Evolutionary conservation across 129 eudicot species (phyloP).

Genomic region (Helianthus annuus): DNA sequence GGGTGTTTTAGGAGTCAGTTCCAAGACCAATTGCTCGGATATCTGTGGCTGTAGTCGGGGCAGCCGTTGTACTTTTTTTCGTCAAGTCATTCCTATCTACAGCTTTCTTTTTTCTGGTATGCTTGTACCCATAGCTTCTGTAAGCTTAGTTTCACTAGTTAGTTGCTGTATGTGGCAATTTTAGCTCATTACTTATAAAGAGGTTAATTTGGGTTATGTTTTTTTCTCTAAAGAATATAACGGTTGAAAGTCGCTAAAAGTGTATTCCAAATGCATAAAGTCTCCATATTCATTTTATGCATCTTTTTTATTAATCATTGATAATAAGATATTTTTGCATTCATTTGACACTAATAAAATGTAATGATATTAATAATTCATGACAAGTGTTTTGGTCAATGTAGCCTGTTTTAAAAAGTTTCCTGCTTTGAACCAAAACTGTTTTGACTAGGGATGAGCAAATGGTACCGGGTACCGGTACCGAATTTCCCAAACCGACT

Average conservation of each 20-base stretch:
- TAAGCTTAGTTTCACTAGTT: slow-evolving; percentile 4
- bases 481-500: no score
- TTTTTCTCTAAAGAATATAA: neutral
- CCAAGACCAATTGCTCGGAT: slow-evolving; percentile 95
- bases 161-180: neutral
- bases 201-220: neutral
- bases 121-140: neutral
- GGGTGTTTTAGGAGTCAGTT: slow-evolving; percentile 51
- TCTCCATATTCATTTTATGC: neutral
- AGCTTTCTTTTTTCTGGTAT: slow-evolving; percentile 60
- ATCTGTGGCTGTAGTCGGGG: slow-evolving; percentile 59
- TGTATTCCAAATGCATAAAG: neutral
- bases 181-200: neutral
- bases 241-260: neutral
- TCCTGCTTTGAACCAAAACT: no score
- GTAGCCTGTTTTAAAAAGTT: no score
- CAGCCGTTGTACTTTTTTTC: slow-evolving; percentile 48
- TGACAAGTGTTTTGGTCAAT: no score
- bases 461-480: no score
- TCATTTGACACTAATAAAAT: neutral
- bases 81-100: slow-evolving; percentile 80
- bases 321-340: neutral
- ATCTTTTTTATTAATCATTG: neutral
- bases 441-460: no score
- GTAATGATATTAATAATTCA: no score